Evolutionary conservation across 2,329 filamentous ascomycete genomes (phyloP).

Genomic region (Fulvia fulva): DNA sequence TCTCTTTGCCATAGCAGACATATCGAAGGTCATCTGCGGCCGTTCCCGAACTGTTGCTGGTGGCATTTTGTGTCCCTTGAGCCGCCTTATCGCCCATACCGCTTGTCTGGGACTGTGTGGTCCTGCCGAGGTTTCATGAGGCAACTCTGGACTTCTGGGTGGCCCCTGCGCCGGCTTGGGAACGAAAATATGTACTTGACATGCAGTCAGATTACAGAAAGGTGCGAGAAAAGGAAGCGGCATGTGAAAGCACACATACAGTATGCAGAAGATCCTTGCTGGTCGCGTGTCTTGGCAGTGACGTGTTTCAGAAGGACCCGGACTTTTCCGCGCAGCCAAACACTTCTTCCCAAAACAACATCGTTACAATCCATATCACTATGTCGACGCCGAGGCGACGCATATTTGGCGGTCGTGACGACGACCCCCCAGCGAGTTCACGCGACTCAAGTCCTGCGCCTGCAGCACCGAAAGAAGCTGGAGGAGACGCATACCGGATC

Average conservation of each 20-base stretch:
- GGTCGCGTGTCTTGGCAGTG: not conserved
- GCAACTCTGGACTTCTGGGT: not conserved
- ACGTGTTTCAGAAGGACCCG: not conserved
- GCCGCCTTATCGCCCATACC: not conserved
- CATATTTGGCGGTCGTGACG: constrained; percentile 30
- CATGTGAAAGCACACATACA: constrained; percentile 5
- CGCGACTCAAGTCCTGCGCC: constrained; percentile 39
- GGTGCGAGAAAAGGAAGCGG: not conserved
- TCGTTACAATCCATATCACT: not conserved
- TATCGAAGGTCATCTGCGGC: constrained; percentile 39
- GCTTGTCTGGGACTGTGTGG: not conserved
- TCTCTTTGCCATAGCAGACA: constrained; percentile 55
- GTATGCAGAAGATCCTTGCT: not conserved
- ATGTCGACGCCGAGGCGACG: constrained; percentile 35
- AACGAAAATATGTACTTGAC: not conserved
- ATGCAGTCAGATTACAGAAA: not conserved
- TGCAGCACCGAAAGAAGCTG: constrained; percentile 28
- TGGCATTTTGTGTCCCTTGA: constrained; percentile 10
- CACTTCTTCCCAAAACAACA: not conserved
- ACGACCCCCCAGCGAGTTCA: constrained; percentile 33
- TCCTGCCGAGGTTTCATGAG: not conserved
- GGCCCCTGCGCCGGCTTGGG: not conserved
- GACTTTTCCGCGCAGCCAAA: not conserved
- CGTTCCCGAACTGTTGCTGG: not conserved
- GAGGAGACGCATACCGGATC: constrained; percentile 44